Evolutionary conservation across 176 grass and related monocot genomes (phyloP), one percentile per base, ranked within the genome.

Genomic region (Hyparrhenia diplandra): DNA sequence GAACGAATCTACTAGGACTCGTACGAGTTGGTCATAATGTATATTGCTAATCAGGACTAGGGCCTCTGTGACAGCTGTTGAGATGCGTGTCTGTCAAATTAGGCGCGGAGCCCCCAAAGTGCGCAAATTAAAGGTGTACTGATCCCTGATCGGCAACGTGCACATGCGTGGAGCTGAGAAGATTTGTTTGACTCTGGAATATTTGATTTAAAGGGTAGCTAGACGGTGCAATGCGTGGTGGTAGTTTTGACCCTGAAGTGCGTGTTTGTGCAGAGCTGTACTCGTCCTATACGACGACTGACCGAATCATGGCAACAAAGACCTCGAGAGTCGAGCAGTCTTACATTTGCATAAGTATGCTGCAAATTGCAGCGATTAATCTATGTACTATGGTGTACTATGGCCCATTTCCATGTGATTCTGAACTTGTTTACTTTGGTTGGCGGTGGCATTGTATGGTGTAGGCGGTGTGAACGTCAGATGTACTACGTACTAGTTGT

Each of bases 1-100:
- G 55, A 27, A 40, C 21, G 32, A 42, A 79, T 73, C 75, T 29
- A 21, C 12, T 43, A 41, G 0, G 1, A 3, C 14, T 51, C 47
- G 67, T 78, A 77, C 61, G 68, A 80, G 34, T 64, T 63, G 37
- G 75, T 79, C 75, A 64, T 71, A 85, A 64, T 72, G 66, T 85
- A 37, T 17, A 66, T 73, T 12, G 75, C 18, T 24, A 64, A 80
- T 67, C 36, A 65, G 58, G 5, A 55, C 42, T 18, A 47, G 23
- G 40, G 40, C 27, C 71, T 39, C 27, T 16, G 75, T 5, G 21
- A 25, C 76, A 79, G 57, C 67, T 72, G 76, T 73, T 29, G 24
- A 64, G 67, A 63, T 65, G 42, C 67, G 62, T 41, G 57, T 51
- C 24, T 31, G 23, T 79, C 67, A 73, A 85, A 42, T 13, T 42